Evolutionary conservation across 2,329 filamentous ascomycete genomes (phyloP), one percentile per base, ranked within the genome.

Genomic region (Biscogniauxia sp.): DNA sequence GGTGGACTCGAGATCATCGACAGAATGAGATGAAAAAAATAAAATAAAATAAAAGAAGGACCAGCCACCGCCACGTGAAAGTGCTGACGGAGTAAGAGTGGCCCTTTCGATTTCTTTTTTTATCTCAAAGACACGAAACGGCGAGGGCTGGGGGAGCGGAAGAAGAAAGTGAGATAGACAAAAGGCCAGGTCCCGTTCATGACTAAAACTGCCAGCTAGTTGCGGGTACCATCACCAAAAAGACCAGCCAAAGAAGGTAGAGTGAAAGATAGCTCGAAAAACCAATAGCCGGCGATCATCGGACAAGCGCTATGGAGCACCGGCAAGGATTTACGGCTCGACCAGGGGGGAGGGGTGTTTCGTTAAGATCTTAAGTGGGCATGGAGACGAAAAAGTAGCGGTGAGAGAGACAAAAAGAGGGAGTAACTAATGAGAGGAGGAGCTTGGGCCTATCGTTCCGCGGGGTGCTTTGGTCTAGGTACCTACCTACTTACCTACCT

Each of bases 201-300:
- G 53, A 55, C 53, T 17, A 55, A 45, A 45, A 15, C 37, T 45
- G 37, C 37, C 37, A 45, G 37, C 37, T 45, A 45, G 37, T 45
- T 45, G 32, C 32, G 52, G 32, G 32, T 32, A 19, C 25, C n/a
- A 56, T 64, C 55, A 52, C 55, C 49, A 45, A 56, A 58, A 49
- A 57, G 49, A 41, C 49, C 41, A 64, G 55, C 37, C 37, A 17
- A 11, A 45, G 37, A n/a, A 11, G 15, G 37, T 57, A 64, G 59
- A 62, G 50, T 61, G 59, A 57, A 61, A 62, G 61, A 67, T 65
- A 60, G 61, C 58, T n/a, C 45, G 50, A 51, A 45, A 66, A 63
- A 61, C 64, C 66, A 70, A 70, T 70, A 68, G 64, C 65, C 63
- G 63, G 61, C 63, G 68, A 72, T 72, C 71, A 69, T 70, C 69